phyloP scores from a whole-genome alignment of 192 early-diverging fungal genomes.

The Dissophora globulifera region DNA sequence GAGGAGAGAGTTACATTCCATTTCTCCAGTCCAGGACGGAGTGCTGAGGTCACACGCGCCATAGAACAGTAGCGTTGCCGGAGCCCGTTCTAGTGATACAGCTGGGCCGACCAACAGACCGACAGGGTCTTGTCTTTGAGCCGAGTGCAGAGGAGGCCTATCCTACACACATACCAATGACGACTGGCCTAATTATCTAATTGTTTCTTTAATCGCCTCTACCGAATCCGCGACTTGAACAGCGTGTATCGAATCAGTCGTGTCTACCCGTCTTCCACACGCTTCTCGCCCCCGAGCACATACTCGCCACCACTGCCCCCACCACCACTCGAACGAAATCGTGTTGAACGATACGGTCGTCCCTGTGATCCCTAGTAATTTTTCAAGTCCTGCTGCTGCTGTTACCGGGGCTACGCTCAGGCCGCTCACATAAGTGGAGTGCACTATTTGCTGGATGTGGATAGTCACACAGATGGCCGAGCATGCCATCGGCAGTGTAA shows the following conservation, averaged over 20 bases:
- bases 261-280: constrained; percentile 77
- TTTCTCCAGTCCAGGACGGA: too few species aligned
- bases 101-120: too few species aligned
- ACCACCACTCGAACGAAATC: constrained; percentile 15
- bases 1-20: too few species aligned
- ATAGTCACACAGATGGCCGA: constrained; percentile 69
- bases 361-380: constrained; percentile 22
- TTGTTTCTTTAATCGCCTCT: too few species aligned
- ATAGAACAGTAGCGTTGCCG: too few species aligned
- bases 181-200: too few species aligned
- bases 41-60: too few species aligned
- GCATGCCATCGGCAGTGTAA: constrained; percentile 83
- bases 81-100: too few species aligned
- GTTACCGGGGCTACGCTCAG: constrained; percentile 4
- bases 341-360: constrained; percentile 31
- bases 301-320: constrained; percentile 29
- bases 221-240: constrained; percentile 92
- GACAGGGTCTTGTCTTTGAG: too few species aligned
- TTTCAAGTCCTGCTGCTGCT: constrained; percentile 41
- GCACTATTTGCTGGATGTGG: constrained; percentile 54
- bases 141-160: too few species aligned
- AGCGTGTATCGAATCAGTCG: constrained; percentile 91
- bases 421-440: constrained; percentile 2
- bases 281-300: constrained; percentile 54
- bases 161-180: too few species aligned